Conservation (phyloP, 768 basidiomycete species). For the Tulasnella sp. region DNA sequence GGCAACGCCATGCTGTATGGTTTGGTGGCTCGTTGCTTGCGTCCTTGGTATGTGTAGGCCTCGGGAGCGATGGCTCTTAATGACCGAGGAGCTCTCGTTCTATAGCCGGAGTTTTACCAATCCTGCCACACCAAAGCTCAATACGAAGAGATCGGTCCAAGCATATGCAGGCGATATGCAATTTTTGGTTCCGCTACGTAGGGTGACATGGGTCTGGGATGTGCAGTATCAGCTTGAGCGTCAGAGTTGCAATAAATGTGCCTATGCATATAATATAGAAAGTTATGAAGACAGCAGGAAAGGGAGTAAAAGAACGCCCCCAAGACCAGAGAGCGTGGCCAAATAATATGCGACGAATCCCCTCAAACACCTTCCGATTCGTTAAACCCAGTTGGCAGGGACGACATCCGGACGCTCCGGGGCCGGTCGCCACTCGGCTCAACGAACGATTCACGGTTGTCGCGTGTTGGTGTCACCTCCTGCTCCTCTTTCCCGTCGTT, state of each 20-base stretch:
- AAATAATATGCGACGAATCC: too few relatives aligned
- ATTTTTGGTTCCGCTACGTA: constrained; percentile 53
- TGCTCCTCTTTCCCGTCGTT: not conserved
- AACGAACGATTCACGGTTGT: constrained; percentile 2
- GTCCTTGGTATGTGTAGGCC: constrained; percentile 48
- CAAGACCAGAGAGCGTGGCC: too few relatives aligned
- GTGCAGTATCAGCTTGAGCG: not conserved
- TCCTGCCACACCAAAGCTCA: constrained; percentile 91
- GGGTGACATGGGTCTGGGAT: not conserved
- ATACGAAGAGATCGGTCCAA: constrained; percentile 87
- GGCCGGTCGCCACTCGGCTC: not conserved
- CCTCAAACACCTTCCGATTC: not conserved
- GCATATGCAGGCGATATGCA: constrained; percentile 85
- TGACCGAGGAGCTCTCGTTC: not conserved
- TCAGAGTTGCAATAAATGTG: not conserved
- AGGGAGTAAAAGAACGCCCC: too few relatives aligned
- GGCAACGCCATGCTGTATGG: constrained; percentile 97
- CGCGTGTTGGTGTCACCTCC: not conserved
- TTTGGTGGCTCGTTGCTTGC: constrained; percentile 93
- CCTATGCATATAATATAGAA: too few relatives aligned
- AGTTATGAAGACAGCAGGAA: too few relatives aligned
- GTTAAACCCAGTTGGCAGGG: not conserved
- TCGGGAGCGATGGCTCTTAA: constrained; percentile 4
- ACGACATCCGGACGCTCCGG: not conserved
- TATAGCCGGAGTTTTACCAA: constrained; percentile 86